phyloP scores from a whole-genome alignment of 1,284 basidiomycete species.

The Peniophora sp. region DNA sequence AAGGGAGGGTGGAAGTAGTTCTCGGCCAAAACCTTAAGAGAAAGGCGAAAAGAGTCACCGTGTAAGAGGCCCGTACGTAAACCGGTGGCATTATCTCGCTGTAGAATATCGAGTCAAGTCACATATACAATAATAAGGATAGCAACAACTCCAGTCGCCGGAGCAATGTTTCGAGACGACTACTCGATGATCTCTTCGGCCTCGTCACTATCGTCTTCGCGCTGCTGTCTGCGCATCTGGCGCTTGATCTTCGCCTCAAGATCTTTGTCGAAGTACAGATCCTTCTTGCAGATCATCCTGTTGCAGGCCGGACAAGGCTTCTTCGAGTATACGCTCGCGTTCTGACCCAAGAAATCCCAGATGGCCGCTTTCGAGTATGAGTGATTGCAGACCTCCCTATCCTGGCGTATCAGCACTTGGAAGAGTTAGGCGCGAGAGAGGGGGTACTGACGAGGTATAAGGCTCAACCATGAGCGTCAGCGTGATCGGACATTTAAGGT shows the following conservation, averaged over 20 bases:
- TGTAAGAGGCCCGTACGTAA: too few relatives aligned
- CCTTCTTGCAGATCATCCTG: constrained; percentile 40
- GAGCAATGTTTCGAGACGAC: too few relatives aligned
- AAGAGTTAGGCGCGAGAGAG: not conserved
- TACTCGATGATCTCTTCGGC: constrained; percentile 62
- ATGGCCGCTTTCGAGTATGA: constrained; percentile 65
- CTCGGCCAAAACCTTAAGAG: too few relatives aligned
- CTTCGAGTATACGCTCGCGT: constrained; percentile 14
- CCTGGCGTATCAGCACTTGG: constrained; percentile 28
- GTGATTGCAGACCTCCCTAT: constrained; percentile 47
- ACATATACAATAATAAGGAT: too few relatives aligned
- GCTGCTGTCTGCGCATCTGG: constrained; percentile 35
- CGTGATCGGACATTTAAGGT: constrained; percentile 75
- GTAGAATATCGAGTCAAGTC: too few relatives aligned
- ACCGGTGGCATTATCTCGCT: too few relatives aligned
- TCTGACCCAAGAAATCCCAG: constrained; percentile 37
- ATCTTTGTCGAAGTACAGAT: constrained; percentile 46
- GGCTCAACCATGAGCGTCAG: constrained; percentile 60
- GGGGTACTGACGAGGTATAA: constrained; percentile 56
- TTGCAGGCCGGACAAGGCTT: constrained; percentile 64
- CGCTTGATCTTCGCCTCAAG: constrained; percentile 56
- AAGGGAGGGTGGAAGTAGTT: too few relatives aligned
- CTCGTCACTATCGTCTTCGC: constrained; percentile 34
- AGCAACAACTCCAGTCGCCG: too few relatives aligned
- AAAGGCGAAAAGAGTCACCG: too few relatives aligned